Evolutionary conservation across 2,329 filamentous ascomycete species (phyloP), one percentile per base, ranked within the genome.

Genomic region (Zymoseptoria crescenta): DNA sequence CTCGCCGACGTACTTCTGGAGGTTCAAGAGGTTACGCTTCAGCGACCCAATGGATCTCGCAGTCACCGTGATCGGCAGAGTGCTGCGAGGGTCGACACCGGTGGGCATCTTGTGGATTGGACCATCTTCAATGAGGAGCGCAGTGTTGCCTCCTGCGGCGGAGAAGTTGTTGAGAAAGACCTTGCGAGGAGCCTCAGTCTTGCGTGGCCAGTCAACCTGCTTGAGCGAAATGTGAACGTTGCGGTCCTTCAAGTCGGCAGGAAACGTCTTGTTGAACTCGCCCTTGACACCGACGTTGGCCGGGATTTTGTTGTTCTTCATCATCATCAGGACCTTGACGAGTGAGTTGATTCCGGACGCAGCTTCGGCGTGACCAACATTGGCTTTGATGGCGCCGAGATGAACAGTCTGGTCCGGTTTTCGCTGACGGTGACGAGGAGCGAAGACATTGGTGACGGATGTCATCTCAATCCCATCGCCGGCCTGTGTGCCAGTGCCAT

Each of bases 401-500:
- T 80, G 74, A 6, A 82, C 74, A 21, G 78, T 75, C 71, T 81
- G 71, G 41, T 80, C 77, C 8, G 78, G 74, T 35, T 70, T 74
- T 55, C 79, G 78, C 67, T 79, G 77, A 49, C 76, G 75, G 64
- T 79, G 73, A 56, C 77, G 75, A 21, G 82, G 80, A 51, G 83
- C 84, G 65, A 87, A 87, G 20, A 82, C 77, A 54, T 82, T 79
- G 21, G 85, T 84, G 54, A 95, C 87, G 0, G 87, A 91, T 0
- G 84, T 79, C 87, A 93, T 92, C 72, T 96, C 91, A 3, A 85
- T 87, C 7, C 85, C 86, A 69, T 96, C 91, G 61, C 89, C 91
- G 30, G 88, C 89, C 72, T 94, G 89, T 0, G 89, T 96, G 30
- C 91, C 91, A 2, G 91, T 96, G 13, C 89, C 91, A 72, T 96